phyloP scores from a whole-genome alignment of 768 basidiomycete genomes.

The Zangia roseola region DNA sequence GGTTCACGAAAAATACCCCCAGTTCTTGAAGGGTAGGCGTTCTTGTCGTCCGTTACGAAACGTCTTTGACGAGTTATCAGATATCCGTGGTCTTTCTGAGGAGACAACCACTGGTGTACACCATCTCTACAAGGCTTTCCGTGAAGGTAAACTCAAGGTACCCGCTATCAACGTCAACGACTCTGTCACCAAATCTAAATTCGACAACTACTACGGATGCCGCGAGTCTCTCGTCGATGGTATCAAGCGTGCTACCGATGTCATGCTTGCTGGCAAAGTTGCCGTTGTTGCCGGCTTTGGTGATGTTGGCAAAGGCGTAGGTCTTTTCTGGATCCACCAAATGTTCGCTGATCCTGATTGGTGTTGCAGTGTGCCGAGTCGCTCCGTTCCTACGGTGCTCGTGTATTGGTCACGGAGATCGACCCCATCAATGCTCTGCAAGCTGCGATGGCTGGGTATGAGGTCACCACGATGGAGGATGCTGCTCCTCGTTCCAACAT shows the following conservation, averaged over 20 bases:
- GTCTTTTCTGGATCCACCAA: conserved; percentile 32
- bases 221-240: conserved; percentile 99
- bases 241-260: conserved; percentile 99
- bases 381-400: conserved; percentile 94
- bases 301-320: conserved; percentile 98
- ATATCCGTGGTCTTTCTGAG: conserved; percentile 92
- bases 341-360: conserved; percentile 1
- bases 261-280: conserved; percentile 99
- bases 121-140: conserved; percentile 97
- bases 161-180: conserved; percentile 99
- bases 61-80: conserved; percentile 38
- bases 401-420: conserved; percentile 95
- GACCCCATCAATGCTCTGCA: conserved; percentile 99
- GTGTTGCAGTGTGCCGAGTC: conserved; percentile 88
- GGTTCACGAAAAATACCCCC: conserved; percentile 95
- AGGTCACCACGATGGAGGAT: conserved; percentile 98
- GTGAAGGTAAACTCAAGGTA: conserved; percentile 92
- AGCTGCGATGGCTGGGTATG: conserved; percentile 99
- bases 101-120: conserved; percentile 99
- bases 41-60: background rate
- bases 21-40: conserved; percentile 69
- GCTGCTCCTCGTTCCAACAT: conserved; percentile 86
- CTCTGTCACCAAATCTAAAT: conserved; percentile 99
- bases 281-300: conserved; percentile 98
- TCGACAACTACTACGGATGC: conserved; percentile 98